phyloP scores from a whole-genome alignment of 2,329 filamentous ascomycete species.

The Metarhizium album region DNA sequence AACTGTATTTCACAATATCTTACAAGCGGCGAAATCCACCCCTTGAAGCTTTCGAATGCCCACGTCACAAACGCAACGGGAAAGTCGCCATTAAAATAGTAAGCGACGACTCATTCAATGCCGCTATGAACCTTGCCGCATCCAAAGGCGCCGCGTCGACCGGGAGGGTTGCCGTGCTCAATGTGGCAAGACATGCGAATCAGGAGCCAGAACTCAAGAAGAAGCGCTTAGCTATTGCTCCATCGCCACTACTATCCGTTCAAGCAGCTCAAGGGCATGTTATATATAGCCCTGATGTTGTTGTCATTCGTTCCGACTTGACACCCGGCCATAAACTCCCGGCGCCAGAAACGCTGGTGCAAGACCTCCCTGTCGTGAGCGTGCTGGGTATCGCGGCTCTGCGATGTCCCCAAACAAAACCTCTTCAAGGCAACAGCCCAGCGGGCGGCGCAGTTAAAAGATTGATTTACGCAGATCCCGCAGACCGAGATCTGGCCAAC shows the following conservation, averaged over 20 bases:
- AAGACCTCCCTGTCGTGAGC: conserved; percentile 39
- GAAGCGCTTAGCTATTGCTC: conserved; percentile 53
- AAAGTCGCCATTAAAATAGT: conserved; percentile 34
- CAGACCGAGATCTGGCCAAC: conserved; percentile 44
- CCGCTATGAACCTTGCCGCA: conserved; percentile 32
- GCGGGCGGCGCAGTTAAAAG: conserved; percentile 15
- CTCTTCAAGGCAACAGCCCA: conserved; percentile 9
- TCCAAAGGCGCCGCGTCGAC: conserved; percentile 12
- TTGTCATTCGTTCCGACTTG: conserved; percentile 44
- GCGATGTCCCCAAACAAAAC: conserved; percentile 24
- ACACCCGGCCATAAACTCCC: conserved; percentile 36
- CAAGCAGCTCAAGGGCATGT: conserved; percentile 31
- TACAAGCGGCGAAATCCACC: conserved; percentile 28
- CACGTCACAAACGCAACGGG: conserved; percentile 22
- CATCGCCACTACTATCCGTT: conserved; percentile 42
- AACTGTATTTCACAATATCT: conserved; percentile 33
- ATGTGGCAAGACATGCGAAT: conserved; percentile 48
- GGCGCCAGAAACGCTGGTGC: conserved; percentile 18
- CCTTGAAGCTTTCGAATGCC: conserved; percentile 32
- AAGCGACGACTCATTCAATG: conserved; percentile 47
- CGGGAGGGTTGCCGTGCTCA: conserved; percentile 46
- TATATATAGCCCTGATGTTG: conserved; percentile 52
- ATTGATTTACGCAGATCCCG: conserved; percentile 27
- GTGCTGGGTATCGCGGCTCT: conserved; percentile 51
- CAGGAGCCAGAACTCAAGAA: conserved; percentile 55